Conservation (phyloP, 345 rosid genomes). For the Microthlaspi erraticum region DNA sequence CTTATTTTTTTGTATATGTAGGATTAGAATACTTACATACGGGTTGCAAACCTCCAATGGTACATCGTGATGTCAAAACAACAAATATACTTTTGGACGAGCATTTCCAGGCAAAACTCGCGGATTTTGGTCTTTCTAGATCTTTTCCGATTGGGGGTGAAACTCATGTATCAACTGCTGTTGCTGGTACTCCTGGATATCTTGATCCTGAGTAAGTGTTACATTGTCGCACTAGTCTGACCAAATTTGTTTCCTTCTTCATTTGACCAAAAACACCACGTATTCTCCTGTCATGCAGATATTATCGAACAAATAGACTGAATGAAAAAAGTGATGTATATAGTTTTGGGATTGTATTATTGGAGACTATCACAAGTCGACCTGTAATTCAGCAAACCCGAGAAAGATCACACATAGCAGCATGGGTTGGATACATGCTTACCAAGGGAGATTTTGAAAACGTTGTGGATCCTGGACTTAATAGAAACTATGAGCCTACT, state of each 20-base stretch:
- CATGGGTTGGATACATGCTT: conserved; percentile 16
- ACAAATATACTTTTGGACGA: conserved; percentile 50
- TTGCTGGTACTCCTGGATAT: conserved; percentile 48
- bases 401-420: conserved; percentile 24
- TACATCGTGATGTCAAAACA: conserved; percentile 51
- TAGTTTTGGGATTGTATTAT: conserved; percentile 48
- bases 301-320: conserved; percentile 38
- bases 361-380: conserved; percentile 46
- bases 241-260: neutral
- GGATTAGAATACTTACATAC: conserved; percentile 52
- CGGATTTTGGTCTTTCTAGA: conserved; percentile 55
- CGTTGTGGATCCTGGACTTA: conserved; percentile 1
- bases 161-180: conserved; percentile 22
- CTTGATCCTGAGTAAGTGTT: conserved; percentile 54
- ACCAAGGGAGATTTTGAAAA: neutral
- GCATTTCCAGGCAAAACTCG: conserved; percentile 41
- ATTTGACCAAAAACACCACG: too few relatives aligned
- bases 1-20: too few relatives aligned
- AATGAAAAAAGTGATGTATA: conserved; percentile 52
- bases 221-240: too few relatives aligned
- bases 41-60: conserved; percentile 52
- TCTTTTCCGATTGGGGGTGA: conserved; percentile 31
- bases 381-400: conserved; percentile 21
- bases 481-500: neutral
- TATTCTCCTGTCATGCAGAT: conserved; percentile 38